Percentiles rank a stretch among this genome's conserved stretches.
phyloP scores from a whole-genome alignment of 768 basidiomycete genomes.

The Pluteus cervinus region DNA sequence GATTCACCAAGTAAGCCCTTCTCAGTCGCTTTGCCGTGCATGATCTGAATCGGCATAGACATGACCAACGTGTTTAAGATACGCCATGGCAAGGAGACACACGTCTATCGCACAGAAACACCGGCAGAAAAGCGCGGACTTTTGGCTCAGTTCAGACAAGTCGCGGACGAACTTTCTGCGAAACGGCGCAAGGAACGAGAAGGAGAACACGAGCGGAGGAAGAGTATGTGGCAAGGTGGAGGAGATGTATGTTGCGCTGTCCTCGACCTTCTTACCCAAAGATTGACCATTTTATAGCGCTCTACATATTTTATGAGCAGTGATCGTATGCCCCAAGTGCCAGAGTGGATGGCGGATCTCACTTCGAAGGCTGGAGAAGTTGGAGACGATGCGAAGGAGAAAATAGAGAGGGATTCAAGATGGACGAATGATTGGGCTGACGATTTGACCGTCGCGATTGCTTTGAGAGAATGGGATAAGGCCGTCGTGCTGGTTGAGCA shows the following conservation, averaged over 20 bases:
- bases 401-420: slow-evolving; percentile 74
- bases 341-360: slow-evolving; percentile 75
- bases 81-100: slow-evolving; percentile 86
- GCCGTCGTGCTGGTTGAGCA: slow-evolving; percentile 82
- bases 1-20: slow-evolving; percentile 74
- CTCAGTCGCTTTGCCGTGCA: neutral
- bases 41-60: slow-evolving; percentile 24
- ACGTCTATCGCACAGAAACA: slow-evolving; percentile 86
- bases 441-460: slow-evolving; percentile 85
- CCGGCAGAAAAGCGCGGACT: slow-evolving; percentile 82
- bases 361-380: slow-evolving; percentile 48
- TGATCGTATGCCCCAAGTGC: slow-evolving; percentile 47
- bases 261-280: neutral
- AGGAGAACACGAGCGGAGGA: slow-evolving; percentile 85
- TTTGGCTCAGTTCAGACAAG: slow-evolving; percentile 80
- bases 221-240: slow-evolving; percentile 60
- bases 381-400: slow-evolving; percentile 56
- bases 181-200: slow-evolving; percentile 92
- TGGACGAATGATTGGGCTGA: slow-evolving; percentile 92
- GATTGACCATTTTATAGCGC: too few species aligned
- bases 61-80: slow-evolving; percentile 99
- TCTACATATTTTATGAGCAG: slow-evolving; percentile 9
- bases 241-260: slow-evolving; percentile 27
- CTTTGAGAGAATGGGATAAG: slow-evolving; percentile 82
- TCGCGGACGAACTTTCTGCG: slow-evolving; percentile 85